These are phyloP conservation scores for Bipolaris oryzae DNA, from an alignment of 2,329 filamentous ascomycete species.

Conservation along the genomic window DNA sequence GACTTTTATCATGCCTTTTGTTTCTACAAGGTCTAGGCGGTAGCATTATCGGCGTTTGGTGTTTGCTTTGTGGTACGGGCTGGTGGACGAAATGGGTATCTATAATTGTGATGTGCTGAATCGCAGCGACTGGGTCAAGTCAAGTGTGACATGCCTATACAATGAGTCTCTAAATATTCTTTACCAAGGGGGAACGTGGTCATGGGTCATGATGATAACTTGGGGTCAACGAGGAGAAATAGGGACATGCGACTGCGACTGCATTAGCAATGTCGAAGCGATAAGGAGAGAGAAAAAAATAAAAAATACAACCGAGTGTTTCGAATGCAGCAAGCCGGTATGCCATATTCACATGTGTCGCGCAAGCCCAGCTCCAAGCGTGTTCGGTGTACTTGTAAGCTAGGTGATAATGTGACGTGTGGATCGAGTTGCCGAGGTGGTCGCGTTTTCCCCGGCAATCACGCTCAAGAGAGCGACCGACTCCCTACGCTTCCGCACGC, in stretches of 20 bases:
- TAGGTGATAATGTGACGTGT: constrained; percentile 9
- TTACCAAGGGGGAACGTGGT: no score
- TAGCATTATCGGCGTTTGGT: constrained; percentile 6
- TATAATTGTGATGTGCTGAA: background rate
- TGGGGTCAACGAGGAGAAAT: no score
- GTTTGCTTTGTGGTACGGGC: background rate
- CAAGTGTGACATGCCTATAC: no score
- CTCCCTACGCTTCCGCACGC: constrained; percentile 19
- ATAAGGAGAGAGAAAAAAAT: background rate
- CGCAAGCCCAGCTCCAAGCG: background rate
- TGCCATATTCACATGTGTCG: constrained; percentile 7
- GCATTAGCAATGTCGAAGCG: background rate
- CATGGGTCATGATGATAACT: no score
- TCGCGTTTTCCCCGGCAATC: constrained; percentile 15
- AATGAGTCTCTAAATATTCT: no score
- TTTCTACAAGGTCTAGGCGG: constrained; percentile 83
- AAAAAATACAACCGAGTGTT: background rate
- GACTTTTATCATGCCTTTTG: constrained; percentile 92
- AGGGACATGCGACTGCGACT: background rate
- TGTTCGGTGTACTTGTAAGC: background rate
- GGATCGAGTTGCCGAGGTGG: constrained; percentile 18
- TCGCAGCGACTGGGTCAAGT: no score
- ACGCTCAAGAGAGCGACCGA: constrained; percentile 14
- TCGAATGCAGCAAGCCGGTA: background rate
- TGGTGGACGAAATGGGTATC: background rate